These are phyloP conservation scores for Penicillium canescens DNA, from an alignment of 495 filamentous ascomycete genomes.

Conservation along the genomic window DNA sequence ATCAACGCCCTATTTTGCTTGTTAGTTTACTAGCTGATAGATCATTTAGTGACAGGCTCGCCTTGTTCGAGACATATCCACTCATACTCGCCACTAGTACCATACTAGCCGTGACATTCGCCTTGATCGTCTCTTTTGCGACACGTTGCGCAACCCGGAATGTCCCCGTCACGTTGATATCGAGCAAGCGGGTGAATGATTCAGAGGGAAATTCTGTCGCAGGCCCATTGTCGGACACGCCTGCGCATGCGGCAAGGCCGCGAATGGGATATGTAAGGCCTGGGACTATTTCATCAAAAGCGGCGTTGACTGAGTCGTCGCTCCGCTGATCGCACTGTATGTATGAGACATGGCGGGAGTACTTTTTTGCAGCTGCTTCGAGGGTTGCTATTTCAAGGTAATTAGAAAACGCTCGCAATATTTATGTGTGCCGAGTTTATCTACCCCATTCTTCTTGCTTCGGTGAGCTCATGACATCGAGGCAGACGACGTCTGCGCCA, in stretches of 20 bases:
- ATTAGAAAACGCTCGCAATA: neutral
- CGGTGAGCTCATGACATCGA: slow-evolving; percentile 54
- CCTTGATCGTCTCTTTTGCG: slow-evolving; percentile 60
- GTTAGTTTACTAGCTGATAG: neutral
- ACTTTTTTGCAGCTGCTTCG: slow-evolving; percentile 33
- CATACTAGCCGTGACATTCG: slow-evolving; percentile 52
- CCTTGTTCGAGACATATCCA: slow-evolving; percentile 68
- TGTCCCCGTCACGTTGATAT: slow-evolving; percentile 66
- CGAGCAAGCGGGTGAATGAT: slow-evolving; percentile 57
- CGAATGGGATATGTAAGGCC: slow-evolving; percentile 62
- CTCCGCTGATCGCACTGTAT: slow-evolving; percentile 55
- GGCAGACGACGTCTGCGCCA: slow-evolving; percentile 57
- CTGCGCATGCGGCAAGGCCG: slow-evolving; percentile 75
- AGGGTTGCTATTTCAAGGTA: slow-evolving; percentile 37
- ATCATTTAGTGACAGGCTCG: neutral
- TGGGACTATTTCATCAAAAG: slow-evolving; percentile 34
- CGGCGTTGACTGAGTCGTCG: slow-evolving; percentile 58
- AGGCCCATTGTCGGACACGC: slow-evolving; percentile 61
- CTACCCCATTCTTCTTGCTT: slow-evolving; percentile 18
- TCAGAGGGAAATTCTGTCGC: slow-evolving; percentile 61
- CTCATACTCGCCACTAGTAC: slow-evolving; percentile 74
- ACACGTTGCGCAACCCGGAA: slow-evolving; percentile 68
- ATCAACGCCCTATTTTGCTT: slow-evolving; percentile 35
- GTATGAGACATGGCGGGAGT: slow-evolving; percentile 36
- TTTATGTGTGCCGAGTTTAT: neutral